phyloP scores from a whole-genome alignment of 805 yeast genomes.

The Nakazawaea wickerhamii region DNA sequence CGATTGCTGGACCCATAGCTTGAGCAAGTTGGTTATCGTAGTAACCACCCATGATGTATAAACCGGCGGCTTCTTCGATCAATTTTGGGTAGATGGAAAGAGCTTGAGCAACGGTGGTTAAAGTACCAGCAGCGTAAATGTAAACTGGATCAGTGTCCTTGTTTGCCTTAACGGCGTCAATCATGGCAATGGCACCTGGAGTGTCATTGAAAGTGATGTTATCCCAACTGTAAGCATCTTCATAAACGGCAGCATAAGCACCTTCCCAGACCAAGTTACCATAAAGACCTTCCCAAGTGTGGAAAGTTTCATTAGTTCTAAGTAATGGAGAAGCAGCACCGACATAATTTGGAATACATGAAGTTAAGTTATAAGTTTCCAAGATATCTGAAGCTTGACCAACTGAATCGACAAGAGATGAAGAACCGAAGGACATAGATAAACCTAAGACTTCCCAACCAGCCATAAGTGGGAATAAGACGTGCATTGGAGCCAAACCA shows the following conservation, averaged over 20 bases:
- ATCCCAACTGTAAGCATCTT: conserved; percentile 28
- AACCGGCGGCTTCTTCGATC: conserved; percentile 33
- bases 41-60: conserved; percentile 41
- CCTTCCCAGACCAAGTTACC: conserved; percentile 39
- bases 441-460: conserved; percentile 36
- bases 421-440: conserved; percentile 33
- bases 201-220: conserved; percentile 26
- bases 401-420: conserved; percentile 34
- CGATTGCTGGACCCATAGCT: conserved; percentile 25
- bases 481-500: conserved; percentile 32
- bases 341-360: conserved; percentile 24
- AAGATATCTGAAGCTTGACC: conserved; percentile 29
- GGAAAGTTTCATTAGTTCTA: conserved; percentile 34
- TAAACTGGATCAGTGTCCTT: conserved; percentile 31
- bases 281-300: conserved; percentile 31
- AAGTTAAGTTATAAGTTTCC: conserved; percentile 27
- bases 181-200: conserved; percentile 34
- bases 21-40: conserved; percentile 35
- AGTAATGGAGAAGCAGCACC: conserved; percentile 35
- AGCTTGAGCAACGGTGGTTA: conserved; percentile 43
- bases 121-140: conserved; percentile 35
- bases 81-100: conserved; percentile 32
- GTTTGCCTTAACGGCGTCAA: conserved; percentile 33
- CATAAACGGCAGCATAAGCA: conserved; percentile 29
- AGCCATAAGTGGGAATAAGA: conserved; percentile 32